Base-by-base conservation (phyloP, 441 rosid genomes). In the Jatropha multifida region DNA sequence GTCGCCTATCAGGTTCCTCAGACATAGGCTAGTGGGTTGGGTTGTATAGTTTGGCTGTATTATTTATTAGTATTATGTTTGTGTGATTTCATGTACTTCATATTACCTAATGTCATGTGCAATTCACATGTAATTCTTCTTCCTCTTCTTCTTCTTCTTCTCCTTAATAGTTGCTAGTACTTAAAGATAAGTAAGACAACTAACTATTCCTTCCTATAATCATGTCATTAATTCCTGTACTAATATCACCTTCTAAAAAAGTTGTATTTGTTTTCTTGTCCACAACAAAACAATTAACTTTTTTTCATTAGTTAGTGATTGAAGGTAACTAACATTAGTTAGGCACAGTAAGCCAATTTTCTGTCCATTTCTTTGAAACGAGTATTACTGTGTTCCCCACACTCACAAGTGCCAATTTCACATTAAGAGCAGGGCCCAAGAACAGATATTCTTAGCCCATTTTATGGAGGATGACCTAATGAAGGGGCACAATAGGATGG, bases 21-120 rank as follows among this genome's bases (percentile, higher is more conserved):
- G 49, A 52, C 69, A 62, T 60, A 7, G 64, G 77, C 77, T 40
- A 65, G 76, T 74, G 76, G 76, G 70, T 38, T 64, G 14, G 8
- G 52, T 59, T 70, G n/a, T 17, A 2, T 48, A 10, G 14, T 48
- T 48, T 12, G 32, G 32, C 14, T 48, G 17, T 17, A 12, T 70
- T 70, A 55, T 59, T 72, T 55, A 4, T 8, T 46, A 52, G 8
- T 7, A 14, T n/a, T 71, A 42, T 44, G 15, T 20, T 58, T 59
- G 32, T 48, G 56, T 7, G 71, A 68, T 27, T 73, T 49, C 17
- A 11, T 62, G 59, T 46, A 60, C 56, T 48, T 42, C 9, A 8
- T 52, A 11, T 15, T 14, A 3, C 0, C 5, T 73, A 2, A 2
- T 44, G 9, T 64, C 63, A 64, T 73, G 63, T 73, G 76, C 48